Percentiles rank a stretch among this genome's conserved stretches.
These are phyloP conservation scores for Nevesoporus exiguus DNA, from an alignment of 768 basidiomycete genomes.

Conservation along the genomic window DNA sequence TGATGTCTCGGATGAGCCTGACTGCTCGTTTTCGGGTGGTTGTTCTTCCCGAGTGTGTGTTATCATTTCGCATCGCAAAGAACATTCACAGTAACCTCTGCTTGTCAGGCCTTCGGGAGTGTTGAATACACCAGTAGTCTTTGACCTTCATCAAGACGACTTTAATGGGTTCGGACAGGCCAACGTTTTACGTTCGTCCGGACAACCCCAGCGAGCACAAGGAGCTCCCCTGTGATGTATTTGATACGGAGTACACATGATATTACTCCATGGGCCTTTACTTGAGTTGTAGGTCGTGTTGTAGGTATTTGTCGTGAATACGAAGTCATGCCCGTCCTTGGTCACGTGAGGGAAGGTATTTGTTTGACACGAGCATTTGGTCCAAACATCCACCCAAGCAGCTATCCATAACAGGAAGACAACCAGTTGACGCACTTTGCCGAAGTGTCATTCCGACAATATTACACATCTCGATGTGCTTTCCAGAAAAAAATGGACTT, in stretches of 20 bases:
- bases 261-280: neutral
- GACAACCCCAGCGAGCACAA: slow-evolving; percentile 59
- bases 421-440: neutral
- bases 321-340: too few species aligned
- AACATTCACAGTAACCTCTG: slow-evolving; percentile 58
- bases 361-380: slow-evolving; percentile 29
- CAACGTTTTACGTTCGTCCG: slow-evolving; percentile 47
- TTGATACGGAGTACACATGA: slow-evolving; percentile 40
- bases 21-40: slow-evolving; percentile 43
- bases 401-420: slow-evolving; percentile 15
- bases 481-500: slow-evolving; percentile 60
- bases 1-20: neutral
- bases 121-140: slow-evolving; percentile 15
- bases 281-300: neutral
- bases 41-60: slow-evolving; percentile 76
- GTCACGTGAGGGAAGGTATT: slow-evolving; percentile 9
- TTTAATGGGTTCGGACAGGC: slow-evolving; percentile 41
- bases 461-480: slow-evolving; percentile 61
- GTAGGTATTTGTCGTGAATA: neutral
- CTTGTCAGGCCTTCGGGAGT: neutral
- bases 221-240: slow-evolving; percentile 62
- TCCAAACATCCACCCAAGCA: slow-evolving; percentile 28
- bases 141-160: slow-evolving; percentile 35
- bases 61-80: slow-evolving; percentile 60
- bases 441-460: slow-evolving; percentile 38